Conservation (phyloP, 192 early-diverging fungal species). For the Backusella luteola region DNA sequence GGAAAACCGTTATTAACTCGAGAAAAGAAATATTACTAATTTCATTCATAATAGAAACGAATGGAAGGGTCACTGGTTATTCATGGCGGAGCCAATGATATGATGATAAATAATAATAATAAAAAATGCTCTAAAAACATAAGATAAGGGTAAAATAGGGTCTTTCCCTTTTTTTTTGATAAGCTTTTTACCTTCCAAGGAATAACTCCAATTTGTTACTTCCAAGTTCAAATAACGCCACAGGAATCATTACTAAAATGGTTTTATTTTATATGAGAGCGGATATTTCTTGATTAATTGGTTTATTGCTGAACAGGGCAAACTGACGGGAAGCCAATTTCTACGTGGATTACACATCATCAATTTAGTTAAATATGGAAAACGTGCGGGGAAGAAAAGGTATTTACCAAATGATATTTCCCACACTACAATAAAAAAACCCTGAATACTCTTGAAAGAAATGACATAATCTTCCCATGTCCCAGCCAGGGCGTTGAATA, state of each 20-base stretch:
- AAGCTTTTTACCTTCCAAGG: neutral
- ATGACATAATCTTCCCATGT: neutral
- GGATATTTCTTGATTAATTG: neutral
- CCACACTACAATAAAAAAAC: neutral
- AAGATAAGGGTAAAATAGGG: neutral
- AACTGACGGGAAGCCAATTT: neutral
- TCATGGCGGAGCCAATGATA: neutral
- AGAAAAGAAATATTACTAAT: no score
- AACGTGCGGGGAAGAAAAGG: neutral
- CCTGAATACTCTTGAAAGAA: neutral
- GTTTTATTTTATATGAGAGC: no score
- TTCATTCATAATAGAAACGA: neutral
- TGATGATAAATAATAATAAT: no score
- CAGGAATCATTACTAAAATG: no score
- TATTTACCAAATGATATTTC: neutral
- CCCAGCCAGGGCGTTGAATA: neutral
- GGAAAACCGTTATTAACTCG: no score
- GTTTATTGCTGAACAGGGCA: neutral
- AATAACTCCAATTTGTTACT: no score
- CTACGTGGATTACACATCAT: neutral
- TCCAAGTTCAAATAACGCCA: neutral
- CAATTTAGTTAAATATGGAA: neutral
- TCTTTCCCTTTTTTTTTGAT: neutral
- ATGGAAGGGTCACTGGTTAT: neutral
- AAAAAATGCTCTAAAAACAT: neutral